Percentiles rank a stretch among this genome's conserved stretches.
phyloP scores from a whole-genome alignment of 495 filamentous ascomycete genomes.

The Astrothelium macrocarpum region DNA sequence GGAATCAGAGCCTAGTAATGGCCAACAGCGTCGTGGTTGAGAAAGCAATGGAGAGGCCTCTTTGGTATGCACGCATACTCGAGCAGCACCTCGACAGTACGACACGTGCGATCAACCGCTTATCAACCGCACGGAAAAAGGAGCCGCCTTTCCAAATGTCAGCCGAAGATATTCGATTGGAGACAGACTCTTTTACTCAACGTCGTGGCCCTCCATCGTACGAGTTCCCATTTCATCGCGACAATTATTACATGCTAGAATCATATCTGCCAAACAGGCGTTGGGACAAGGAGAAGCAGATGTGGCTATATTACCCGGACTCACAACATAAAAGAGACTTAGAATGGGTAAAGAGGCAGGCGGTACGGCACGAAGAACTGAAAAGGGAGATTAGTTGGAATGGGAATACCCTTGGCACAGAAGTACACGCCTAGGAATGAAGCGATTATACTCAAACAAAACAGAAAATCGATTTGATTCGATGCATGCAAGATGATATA shows the following conservation, averaged over 20 bases:
- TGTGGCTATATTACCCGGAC: conserved; percentile 20
- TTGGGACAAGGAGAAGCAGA: conserved; percentile 15
- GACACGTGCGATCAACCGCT: conserved; percentile 40
- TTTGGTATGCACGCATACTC: conserved; percentile 43
- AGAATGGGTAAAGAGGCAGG: conserved; percentile 9
- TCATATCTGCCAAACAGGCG: conserved; percentile 22
- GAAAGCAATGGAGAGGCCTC: conserved; percentile 33
- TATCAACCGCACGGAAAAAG: conserved; percentile 39
- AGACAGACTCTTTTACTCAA: conserved; percentile 40
- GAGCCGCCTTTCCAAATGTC: conserved; percentile 42
- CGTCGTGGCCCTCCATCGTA: conserved; percentile 37
- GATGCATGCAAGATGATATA: not conserved
- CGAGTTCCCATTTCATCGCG: conserved; percentile 43
- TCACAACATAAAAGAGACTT: conserved; percentile 18
- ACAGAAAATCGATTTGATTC: not conserved
- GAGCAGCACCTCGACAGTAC: conserved; percentile 44
- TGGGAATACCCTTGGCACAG: not conserved
- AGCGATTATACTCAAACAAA: not conserved
- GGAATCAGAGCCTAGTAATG: conserved; percentile 38
- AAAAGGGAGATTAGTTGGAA: not conserved
- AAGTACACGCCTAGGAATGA: too few relatives aligned
- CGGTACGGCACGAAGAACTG: not conserved
- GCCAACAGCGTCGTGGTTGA: conserved; percentile 34
- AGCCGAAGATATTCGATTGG: conserved; percentile 33
- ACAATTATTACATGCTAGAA: conserved; percentile 46